Evolutionary conservation across 345 rosid genomes (phyloP).

Genomic region (Cardamine occulta): DNA sequence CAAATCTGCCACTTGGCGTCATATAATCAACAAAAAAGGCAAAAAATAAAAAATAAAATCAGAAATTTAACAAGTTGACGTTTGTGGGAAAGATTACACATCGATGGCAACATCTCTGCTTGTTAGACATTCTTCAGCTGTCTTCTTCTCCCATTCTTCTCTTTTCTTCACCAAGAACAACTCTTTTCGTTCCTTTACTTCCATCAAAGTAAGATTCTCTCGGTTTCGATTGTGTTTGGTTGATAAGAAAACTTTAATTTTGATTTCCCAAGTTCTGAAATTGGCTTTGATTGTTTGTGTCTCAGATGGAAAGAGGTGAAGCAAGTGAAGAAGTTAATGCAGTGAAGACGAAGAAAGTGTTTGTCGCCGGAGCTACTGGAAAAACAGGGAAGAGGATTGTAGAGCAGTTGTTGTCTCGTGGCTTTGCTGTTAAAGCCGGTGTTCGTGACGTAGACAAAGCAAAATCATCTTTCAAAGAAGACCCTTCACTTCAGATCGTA

Average conservation of each 20-base stretch:
- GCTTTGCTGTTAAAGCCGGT: constrained; percentile 84
- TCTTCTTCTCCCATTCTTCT: constrained; percentile 25
- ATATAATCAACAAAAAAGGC: constrained; percentile 18
- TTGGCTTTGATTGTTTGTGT: constrained; percentile 11
- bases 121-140: constrained; percentile 43
- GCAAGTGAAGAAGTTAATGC: constrained; percentile 43
- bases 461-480: constrained; percentile 54
- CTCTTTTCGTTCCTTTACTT: constrained; percentile 34
- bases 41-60: not conserved
- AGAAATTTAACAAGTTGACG: not conserved
- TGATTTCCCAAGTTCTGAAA: not conserved
- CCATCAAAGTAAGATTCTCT: constrained; percentile 43
- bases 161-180: constrained; percentile 38
- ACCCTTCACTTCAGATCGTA: constrained; percentile 77
- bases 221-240: not conserved
- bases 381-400: constrained; percentile 82
- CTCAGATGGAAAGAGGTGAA: constrained; percentile 66
- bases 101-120: constrained; percentile 55
- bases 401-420: constrained; percentile 78
- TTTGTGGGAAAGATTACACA: not conserved
- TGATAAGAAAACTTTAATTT: not conserved
- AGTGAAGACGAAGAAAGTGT: constrained; percentile 54
- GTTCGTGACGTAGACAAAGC: constrained; percentile 83
- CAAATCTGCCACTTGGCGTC: constrained; percentile 26
- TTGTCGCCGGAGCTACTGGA: constrained; percentile 95